Base-by-base conservation (phyloP, 495 filamentous ascomycete genomes). In the Neurospora hispaniola region DNA sequence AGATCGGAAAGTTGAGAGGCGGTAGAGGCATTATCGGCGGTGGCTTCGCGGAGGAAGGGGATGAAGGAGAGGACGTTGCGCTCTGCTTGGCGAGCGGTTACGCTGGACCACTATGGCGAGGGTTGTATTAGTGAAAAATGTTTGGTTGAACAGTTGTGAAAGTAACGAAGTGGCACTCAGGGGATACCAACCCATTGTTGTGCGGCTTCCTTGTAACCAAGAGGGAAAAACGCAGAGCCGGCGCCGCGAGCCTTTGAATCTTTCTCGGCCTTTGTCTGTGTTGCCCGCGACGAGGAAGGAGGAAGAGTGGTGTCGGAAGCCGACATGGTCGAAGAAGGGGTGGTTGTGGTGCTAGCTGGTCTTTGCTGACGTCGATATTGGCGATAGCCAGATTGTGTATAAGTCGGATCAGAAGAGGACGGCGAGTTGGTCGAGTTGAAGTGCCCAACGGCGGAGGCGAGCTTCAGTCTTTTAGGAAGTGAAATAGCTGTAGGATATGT, bases 131-230 rank as follows among this genome's bases (percentile, higher is more conserved):
- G 38, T 14, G 39, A 70, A 31, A 10, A 23, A 40, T 2, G 40
- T 1, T n/a, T 1, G 2, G 14, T 12, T 1, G 23, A 20, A 10
- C 4, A 54, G 18, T 16, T 62, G 12, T 16, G 16, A 27, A 18
- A 8, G 1, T 62, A 68, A 16, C 6, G 27, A 31, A 38, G 35
- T 35, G 23, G 6, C 5, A 54, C 0, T 31, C 2, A 35, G 12
- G 8, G 54, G 68, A 69, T 59, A 84, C 90, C 39, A 84, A 94
- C 93, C 95, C 96, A 99, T 87, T 99, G 96, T 71, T 84, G 88
- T 72, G 96, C 92, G 14, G 92, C 95, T 70, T 97, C 95, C 76
- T 94, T 94, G 82, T 96, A 97, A 35, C 94, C 91, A 31, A 99
- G 82, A 4, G 96, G 93, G 76, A 98, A 98, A 79, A 87, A 90